Percentiles rank a stretch among this genome's conserved stretches.
These are phyloP conservation scores for Diaporthe sp. DNA, from an alignment of 2,329 filamentous ascomycete genomes.

Conservation along the genomic window DNA sequence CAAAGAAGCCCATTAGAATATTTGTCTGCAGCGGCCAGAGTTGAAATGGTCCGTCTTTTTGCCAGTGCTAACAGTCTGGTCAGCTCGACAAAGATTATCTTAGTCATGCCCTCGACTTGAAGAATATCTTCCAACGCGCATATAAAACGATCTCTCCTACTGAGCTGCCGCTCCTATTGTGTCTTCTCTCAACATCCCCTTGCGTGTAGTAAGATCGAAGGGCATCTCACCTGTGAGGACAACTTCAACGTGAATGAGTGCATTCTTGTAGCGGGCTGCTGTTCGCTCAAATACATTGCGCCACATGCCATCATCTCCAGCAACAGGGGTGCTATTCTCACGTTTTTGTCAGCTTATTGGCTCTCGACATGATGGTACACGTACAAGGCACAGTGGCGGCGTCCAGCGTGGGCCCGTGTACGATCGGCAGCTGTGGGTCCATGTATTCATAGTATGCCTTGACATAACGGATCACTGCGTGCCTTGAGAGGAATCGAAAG, in stretches of 20 bases:
- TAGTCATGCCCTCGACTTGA: not conserved
- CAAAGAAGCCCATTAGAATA: not conserved
- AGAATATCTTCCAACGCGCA: not conserved
- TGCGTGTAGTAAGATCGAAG: not conserved
- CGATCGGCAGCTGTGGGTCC: not conserved
- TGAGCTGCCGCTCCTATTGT: too few species aligned
- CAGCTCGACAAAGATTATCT: not conserved
- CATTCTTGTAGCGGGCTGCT: not conserved
- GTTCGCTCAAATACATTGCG: not conserved
- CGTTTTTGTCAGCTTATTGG: too few species aligned
- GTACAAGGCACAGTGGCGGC: not conserved
- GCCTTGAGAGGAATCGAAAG: not conserved
- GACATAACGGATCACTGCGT: not conserved
- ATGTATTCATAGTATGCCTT: not conserved
- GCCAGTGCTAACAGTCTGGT: not conserved
- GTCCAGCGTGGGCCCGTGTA: not conserved
- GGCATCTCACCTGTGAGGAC: not conserved
- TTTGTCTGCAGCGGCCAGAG: not conserved
- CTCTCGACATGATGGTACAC: too few species aligned
- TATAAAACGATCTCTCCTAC: too few species aligned
- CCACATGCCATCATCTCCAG: not conserved
- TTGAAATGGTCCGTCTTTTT: not conserved
- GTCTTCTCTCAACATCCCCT: too few species aligned
- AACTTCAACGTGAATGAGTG: not conserved
- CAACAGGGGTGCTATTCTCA: not conserved